Percentiles rank a stretch among this genome's conserved stretches.
Evolutionary conservation across 345 rosid species (phyloP).

Genomic region (Heritiera fomes): DNA sequence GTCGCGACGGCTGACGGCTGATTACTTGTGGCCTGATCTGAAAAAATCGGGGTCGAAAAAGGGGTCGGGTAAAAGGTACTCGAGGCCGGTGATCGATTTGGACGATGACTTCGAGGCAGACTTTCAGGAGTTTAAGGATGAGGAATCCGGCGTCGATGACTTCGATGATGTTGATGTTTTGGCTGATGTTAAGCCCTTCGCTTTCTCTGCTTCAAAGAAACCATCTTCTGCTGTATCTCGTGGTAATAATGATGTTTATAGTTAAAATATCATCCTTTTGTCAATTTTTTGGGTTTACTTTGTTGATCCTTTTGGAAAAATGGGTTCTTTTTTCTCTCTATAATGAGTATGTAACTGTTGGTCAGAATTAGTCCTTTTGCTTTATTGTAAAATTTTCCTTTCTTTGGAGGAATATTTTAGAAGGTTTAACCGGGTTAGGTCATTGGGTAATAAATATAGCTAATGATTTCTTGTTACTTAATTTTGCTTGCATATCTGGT

Average conservation of each 20-base stretch:
- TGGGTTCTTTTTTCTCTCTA: background rate
- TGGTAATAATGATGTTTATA: slow-evolving; percentile 30
- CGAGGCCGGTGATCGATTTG: slow-evolving; percentile 40
- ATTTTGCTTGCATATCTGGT: background rate
- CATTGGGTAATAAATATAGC: background rate
- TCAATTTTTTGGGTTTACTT: background rate
- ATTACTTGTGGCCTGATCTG: slow-evolving; percentile 76
- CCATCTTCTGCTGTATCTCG: slow-evolving; percentile 28
- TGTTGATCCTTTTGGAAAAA: background rate
- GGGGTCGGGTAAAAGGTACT: slow-evolving; percentile 22
- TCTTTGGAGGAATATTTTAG: background rate
- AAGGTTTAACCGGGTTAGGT: background rate
- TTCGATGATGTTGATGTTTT: slow-evolving; percentile 30
- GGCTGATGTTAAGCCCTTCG: slow-evolving; percentile 63
- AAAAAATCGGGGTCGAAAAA: slow-evolving; percentile 38
- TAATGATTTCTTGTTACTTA: too few species aligned
- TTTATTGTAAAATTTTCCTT: background rate
- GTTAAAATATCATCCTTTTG: background rate
- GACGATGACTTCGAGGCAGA: slow-evolving; percentile 94
- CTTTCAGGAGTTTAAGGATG: slow-evolving; percentile 77
- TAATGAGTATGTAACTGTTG: background rate
- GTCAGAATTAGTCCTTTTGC: background rate
- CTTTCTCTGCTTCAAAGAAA: slow-evolving; percentile 43
- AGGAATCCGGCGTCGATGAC: slow-evolving; percentile 52
- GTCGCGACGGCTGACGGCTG: slow-evolving; percentile 54